Evolutionary conservation across 495 filamentous ascomycete genomes (phyloP).

Genomic region (Mycothermus thermophilus): DNA sequence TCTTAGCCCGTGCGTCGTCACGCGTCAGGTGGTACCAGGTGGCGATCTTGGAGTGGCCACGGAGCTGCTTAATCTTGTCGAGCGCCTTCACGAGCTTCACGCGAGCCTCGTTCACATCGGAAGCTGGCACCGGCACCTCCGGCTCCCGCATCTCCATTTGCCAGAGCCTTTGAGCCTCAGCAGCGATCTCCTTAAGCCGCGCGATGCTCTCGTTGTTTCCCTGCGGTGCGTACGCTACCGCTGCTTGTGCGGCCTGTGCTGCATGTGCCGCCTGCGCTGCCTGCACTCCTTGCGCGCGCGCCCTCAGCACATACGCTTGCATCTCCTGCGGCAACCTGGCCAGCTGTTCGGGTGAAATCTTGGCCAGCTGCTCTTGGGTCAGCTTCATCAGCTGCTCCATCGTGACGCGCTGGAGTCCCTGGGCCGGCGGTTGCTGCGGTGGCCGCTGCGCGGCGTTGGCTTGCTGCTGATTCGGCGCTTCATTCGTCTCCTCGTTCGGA

Average conservation of each 20-base stretch:
- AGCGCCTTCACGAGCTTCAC: slow-evolving; percentile 20
- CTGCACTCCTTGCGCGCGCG: too few relatives aligned
- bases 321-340: slow-evolving; percentile 39
- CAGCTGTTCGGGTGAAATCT: slow-evolving; percentile 32
- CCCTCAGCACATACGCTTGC: slow-evolving; percentile 27
- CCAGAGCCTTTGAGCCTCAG: slow-evolving; percentile 15
- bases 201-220: slow-evolving; percentile 19
- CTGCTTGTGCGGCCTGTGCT: too few relatives aligned
- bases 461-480: slow-evolving; percentile 36
- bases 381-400: slow-evolving; percentile 1
- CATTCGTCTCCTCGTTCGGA: slow-evolving; percentile 43
- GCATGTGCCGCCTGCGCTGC: too few relatives aligned
- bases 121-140: slow-evolving; percentile 22
- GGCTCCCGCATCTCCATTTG: slow-evolving; percentile 19
- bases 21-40: slow-evolving; percentile 29
- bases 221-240: too few relatives aligned
- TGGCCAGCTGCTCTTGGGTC: slow-evolving; percentile 1
- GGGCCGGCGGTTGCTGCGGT: too few relatives aligned
- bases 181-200: slow-evolving; percentile 19
- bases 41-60: slow-evolving; percentile 13
- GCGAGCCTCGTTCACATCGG: slow-evolving; percentile 21
- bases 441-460: slow-evolving; percentile 22
- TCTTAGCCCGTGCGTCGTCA: slow-evolving; percentile 29
- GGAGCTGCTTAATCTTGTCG: slow-evolving; percentile 22
- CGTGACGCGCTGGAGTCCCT: too few relatives aligned